Base-by-base conservation (phyloP, 148 eudicot genomes). In the Fagopyrum esculentum region DNA sequence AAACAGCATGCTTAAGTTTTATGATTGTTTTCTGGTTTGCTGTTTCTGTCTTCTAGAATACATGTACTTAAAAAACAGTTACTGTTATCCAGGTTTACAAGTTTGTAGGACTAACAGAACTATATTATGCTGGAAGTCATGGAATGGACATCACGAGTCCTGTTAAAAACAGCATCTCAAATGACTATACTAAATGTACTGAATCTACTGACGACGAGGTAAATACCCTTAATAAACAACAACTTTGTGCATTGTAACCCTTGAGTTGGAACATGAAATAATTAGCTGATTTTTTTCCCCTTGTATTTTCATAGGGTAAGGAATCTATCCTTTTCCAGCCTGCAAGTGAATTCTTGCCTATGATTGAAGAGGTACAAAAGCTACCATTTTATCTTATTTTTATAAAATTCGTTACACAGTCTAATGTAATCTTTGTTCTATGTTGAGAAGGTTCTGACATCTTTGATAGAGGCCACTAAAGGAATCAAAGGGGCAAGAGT, bases 111-210 rank as follows among this genome's bases (percentile, higher is more conserved):
- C 85, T 96, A 81, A 84, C 83, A 9, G 94, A 96, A 81, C 98
- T 96, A 59, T 89, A 85, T 78, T 96, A 96, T 77, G 99, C 99
- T 26, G 99, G 99, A 43, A 96, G 99, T 78, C 99, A 96, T 69
- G 99, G 99, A 44, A 92, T 96, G 99, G 99, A 96, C 80, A 92
- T 96, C 45, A 86, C 89, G 90, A 86, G 96, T 75, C 97, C 94
- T 59, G 87, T 80, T 80, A 78, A 84, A 50, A 75, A 78, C 44
- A 79, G 90, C 9, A 55, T 51, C 72, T 78, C 85, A 60, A 81
- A 48, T 76, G 93, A 82, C 26, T 86, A 86, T 79, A 81, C 83
- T 70, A 87, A 90, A 76, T 86, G 90, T 78, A 86, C 89, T 61
- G 83, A 85, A 80, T 78, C 91, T 45, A 87, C 87, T 74, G 86